Conservation (phyloP, 257 asterid species). For the Lavandula angustifolia region DNA sequence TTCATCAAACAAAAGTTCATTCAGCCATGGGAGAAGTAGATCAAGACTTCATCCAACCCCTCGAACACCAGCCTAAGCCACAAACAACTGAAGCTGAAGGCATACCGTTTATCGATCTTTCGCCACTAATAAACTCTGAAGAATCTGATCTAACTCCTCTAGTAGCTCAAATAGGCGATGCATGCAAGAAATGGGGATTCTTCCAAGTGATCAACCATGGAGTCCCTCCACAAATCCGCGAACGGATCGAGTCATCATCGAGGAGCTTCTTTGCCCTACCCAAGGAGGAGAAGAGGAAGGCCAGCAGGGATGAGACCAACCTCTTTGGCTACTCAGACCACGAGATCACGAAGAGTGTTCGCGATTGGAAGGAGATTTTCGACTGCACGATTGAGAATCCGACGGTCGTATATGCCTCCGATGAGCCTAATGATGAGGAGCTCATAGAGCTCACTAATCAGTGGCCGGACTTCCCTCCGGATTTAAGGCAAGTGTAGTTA, state of each 20-base stretch:
- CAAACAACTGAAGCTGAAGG: conserved; percentile 33
- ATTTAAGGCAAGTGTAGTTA: conserved; percentile 36
- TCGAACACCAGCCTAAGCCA: conserved; percentile 50
- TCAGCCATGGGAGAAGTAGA: conserved; percentile 58
- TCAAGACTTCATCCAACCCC: conserved; percentile 49
- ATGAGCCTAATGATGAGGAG: conserved; percentile 34
- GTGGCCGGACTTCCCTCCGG: conserved; percentile 48
- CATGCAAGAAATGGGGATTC: conserved; percentile 59
- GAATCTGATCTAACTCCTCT: conserved; percentile 23
- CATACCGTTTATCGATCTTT: conserved; percentile 54
- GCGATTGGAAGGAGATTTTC: conserved; percentile 67
- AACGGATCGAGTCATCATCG: conserved; percentile 29
- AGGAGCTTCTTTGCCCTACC: conserved; percentile 39
- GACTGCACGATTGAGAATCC: conserved; percentile 42
- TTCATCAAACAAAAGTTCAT: no score
- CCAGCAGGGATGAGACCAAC: conserved; percentile 45
- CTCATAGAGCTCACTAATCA: conserved; percentile 35
- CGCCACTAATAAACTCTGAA: conserved; percentile 23
- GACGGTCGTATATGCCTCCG: conserved; percentile 36
- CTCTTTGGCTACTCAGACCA: conserved; percentile 51
- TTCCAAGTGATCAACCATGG: conserved; percentile 63
- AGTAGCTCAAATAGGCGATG: conserved; percentile 40
- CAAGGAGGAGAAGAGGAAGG: conserved; percentile 47
- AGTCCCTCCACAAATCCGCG: conserved; percentile 36
- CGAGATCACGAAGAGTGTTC: conserved; percentile 57